These are phyloP conservation scores for Aspergillus baeticus DNA, from an alignment of 495 filamentous ascomycete species.

Conservation along the genomic window DNA sequence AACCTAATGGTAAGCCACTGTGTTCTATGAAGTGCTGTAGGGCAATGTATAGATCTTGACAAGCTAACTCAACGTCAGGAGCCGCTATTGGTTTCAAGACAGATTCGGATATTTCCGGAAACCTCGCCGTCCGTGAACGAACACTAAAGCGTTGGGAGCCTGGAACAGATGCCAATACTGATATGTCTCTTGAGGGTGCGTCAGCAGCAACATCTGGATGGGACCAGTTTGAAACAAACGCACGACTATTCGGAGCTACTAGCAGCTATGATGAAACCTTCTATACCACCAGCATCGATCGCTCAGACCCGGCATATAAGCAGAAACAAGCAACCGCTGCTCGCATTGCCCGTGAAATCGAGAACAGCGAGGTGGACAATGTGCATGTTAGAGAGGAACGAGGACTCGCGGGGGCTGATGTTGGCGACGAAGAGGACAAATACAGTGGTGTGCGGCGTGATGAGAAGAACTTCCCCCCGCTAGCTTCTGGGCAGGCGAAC, in stretches of 20 bases:
- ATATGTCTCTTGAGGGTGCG: constrained; percentile 67
- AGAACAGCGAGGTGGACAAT: constrained; percentile 64
- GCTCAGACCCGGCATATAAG: constrained; percentile 74
- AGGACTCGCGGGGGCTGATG: constrained; percentile 64
- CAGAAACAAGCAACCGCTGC: constrained; percentile 75
- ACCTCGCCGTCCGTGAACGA: constrained; percentile 66
- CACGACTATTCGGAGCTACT: constrained; percentile 80
- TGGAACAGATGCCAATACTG: constrained; percentile 53
- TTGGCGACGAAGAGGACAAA: constrained; percentile 86
- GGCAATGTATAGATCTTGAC: not conserved
- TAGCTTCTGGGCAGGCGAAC: constrained; percentile 61
- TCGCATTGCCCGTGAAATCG: constrained; percentile 86
- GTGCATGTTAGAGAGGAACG: constrained; percentile 87
- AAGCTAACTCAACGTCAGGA: constrained; percentile 26
- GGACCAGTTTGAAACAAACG: constrained; percentile 95
- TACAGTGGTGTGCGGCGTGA: constrained; percentile 90
- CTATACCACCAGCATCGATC: constrained; percentile 90
- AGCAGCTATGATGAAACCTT: constrained; percentile 89
- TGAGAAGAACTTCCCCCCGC: constrained; percentile 63
- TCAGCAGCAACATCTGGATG: constrained; percentile 53
- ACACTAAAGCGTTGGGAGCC: constrained; percentile 83
- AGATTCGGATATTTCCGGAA: constrained; percentile 83
- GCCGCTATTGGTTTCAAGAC: constrained; percentile 69
- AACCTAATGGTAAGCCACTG: constrained; percentile 69
- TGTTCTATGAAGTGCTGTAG: not conserved